Percentiles rank a stretch among this genome's conserved stretches.
Evolutionary conservation across 163 green algal genomes (phyloP).

Genomic region (Scenedesmus sp.): DNA sequence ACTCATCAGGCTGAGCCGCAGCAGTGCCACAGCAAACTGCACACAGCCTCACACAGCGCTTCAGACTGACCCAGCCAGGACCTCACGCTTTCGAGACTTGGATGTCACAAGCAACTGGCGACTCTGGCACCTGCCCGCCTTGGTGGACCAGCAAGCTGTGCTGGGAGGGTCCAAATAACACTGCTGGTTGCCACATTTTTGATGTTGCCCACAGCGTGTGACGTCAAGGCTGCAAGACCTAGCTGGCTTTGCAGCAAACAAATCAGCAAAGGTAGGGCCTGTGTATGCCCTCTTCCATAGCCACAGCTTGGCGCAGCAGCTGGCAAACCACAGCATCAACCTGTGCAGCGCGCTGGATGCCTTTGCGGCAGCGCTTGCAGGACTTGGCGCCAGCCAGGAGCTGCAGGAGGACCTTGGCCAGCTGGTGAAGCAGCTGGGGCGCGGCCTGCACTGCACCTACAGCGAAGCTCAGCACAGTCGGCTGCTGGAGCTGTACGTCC

Average conservation of each 20-base stretch:
- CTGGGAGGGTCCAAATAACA: not conserved
- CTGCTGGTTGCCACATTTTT: not conserved
- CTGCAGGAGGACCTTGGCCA: slow-evolving; percentile 36
- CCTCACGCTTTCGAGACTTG: too few relatives aligned
- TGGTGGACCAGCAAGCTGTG: not conserved
- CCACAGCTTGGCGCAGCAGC: not conserved
- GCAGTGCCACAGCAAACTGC: not conserved
- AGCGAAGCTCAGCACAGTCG: not conserved
- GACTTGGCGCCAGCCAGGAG: slow-evolving; percentile 5
- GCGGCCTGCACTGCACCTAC: not conserved
- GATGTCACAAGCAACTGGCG: not conserved
- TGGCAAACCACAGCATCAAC: slow-evolving; percentile 29
- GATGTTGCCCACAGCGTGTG: not conserved
- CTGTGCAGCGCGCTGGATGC: not conserved
- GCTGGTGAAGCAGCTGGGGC: slow-evolving; percentile 30
- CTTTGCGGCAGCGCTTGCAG: slow-evolving; percentile 1
- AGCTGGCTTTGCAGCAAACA: not conserved
- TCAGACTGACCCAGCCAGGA: too few relatives aligned
- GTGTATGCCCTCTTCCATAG: slow-evolving; percentile 22
- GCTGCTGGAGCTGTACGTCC: slow-evolving; percentile 13
- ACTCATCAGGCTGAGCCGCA: not conserved
- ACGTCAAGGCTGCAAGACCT: not conserved
- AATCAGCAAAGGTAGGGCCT: not conserved
- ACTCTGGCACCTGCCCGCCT: not conserved
- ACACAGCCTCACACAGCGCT: not conserved